Conservation (phyloP, 306 rosid species). For the Lagenaria siceraria region DNA sequence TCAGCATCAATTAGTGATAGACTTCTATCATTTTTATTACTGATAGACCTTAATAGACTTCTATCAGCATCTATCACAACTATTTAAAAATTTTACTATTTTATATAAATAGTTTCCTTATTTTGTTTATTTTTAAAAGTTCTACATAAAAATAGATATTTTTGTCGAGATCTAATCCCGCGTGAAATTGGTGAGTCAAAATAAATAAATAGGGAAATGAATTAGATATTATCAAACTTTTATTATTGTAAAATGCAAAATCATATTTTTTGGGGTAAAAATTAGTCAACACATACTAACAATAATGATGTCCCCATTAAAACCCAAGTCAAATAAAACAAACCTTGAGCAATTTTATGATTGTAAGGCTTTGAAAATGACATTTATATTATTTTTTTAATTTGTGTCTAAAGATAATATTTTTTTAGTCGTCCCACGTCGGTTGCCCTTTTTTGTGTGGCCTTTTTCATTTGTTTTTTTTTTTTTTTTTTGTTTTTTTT, state of each 20-base stretch:
- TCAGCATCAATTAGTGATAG: no score
- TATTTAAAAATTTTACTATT: no score
- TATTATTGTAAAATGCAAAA: not conserved
- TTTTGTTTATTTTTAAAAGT: no score
- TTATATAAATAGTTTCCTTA: no score
- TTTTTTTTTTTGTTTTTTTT: no score
- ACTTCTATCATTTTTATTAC: no score
- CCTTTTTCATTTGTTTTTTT: not conserved
- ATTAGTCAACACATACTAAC: not conserved
- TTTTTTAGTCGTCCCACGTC: not conserved
- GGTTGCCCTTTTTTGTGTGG: not conserved
- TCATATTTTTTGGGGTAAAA: not conserved
- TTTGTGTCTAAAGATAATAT: not conserved
- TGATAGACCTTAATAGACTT: no score
- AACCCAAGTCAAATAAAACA: not conserved
- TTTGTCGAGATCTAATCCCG: not conserved
- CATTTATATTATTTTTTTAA: not conserved
- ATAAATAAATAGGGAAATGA: not conserved
- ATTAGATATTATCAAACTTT: not conserved
- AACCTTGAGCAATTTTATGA: not conserved
- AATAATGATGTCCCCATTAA: not conserved
- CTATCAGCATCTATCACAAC: no score
- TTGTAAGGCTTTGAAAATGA: not conserved
- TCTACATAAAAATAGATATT: no score
- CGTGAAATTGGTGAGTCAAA: not conserved